A percentile compares a stretch with the other conserved stretches of the same genome.
Conservation (phyloP, 768 basidiomycete species). For the Serpula lacrymans region DNA sequence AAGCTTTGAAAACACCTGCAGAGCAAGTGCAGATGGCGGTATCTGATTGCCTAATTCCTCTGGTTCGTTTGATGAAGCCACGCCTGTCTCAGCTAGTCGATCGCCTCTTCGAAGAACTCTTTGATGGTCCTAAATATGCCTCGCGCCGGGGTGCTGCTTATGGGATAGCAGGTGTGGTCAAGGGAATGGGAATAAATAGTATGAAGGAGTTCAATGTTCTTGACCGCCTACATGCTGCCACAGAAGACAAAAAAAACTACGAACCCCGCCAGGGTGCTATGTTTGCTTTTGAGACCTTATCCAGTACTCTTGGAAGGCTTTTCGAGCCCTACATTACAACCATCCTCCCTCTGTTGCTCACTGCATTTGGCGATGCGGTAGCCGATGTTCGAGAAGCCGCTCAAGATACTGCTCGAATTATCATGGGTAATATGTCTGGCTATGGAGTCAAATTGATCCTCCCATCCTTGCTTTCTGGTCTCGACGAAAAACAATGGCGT, state of each 20-base stretch:
- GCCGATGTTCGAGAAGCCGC: conserved; percentile 92
- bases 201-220: conserved; percentile 86
- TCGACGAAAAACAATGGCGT: conserved; percentile 98
- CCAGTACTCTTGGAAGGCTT: conserved; percentile 77
- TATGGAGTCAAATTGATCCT: conserved; percentile 96
- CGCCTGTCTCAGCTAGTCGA: conserved; percentile 58
- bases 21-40: conserved; percentile 97
- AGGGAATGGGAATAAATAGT: conserved; percentile 82
- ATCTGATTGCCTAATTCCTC: conserved; percentile 88
- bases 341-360: conserved; percentile 78
- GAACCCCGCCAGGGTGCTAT: conserved; percentile 90
- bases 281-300: conserved; percentile 93
- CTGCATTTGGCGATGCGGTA: conserved; percentile 82
- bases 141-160: conserved; percentile 96
- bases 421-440: conserved; percentile 93
- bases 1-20: conserved; percentile 88
- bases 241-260: conserved; percentile 86
- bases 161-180: conserved; percentile 88
- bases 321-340: conserved; percentile 93
- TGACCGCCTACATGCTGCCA: conserved; percentile 62
- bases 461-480: conserved; percentile 81
- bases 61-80: conserved; percentile 68
- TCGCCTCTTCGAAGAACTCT: conserved; percentile 70
- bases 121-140: conserved; percentile 82
- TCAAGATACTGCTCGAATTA: conserved; percentile 85